phyloP scores from a whole-genome alignment of 345 rosid species.

The Eucalyptus erythrocorys region DNA sequence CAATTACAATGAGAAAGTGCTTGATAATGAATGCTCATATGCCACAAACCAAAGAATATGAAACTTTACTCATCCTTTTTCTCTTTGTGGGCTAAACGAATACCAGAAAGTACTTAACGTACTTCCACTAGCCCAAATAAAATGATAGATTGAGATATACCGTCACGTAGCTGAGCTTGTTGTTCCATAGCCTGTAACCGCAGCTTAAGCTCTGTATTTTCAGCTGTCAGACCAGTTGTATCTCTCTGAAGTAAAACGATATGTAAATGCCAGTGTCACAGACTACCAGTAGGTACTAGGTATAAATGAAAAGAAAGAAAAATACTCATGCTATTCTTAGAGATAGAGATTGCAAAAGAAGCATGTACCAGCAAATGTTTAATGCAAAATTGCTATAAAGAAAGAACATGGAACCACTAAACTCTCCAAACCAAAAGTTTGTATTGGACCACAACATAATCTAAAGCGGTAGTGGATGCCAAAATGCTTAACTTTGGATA shows the following conservation, averaged over 20 bases:
- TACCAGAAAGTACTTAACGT: not conserved
- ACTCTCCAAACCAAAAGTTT: not conserved
- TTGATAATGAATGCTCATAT: not conserved
- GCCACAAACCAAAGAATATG: not conserved
- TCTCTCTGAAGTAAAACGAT: slow-evolving; percentile 52
- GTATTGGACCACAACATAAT: not conserved
- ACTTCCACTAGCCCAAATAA: not conserved
- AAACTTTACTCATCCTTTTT: not conserved
- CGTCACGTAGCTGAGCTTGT: slow-evolving; percentile 87
- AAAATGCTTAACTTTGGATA: not conserved
- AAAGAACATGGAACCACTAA: not conserved
- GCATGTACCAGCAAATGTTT: not conserved
- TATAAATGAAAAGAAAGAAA: not conserved
- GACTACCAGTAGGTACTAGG: not conserved
- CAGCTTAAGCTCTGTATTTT: slow-evolving; percentile 93
- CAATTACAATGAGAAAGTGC: not conserved
- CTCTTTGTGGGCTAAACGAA: not conserved
- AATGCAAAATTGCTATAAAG: not conserved
- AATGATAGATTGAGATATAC: slow-evolving; percentile 12
- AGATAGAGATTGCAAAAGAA: not conserved
- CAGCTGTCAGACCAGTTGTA: slow-evolving; percentile 64
- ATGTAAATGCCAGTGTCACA: not conserved
- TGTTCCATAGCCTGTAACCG: slow-evolving; percentile 95
- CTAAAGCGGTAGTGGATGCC: not conserved
- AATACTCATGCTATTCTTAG: not conserved